A percentile compares a stretch with the other conserved stretches of the same genome.
Conservation (phyloP, 192 early-diverging fungal genomes). For the Gamsiella multidivaricata region DNA sequence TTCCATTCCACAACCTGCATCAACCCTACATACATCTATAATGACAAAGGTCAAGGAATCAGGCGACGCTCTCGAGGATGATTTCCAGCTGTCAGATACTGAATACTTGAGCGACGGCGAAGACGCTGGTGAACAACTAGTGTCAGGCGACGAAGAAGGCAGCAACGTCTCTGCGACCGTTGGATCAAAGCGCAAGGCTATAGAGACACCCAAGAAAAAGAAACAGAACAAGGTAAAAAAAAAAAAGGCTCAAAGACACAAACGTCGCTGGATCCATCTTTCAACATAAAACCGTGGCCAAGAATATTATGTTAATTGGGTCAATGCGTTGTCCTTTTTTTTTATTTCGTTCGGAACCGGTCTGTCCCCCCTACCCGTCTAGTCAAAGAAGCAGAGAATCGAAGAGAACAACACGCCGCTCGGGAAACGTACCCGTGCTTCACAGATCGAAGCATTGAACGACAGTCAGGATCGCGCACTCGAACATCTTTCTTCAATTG, state of each 20-base stretch:
- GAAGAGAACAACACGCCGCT: constrained; percentile 51
- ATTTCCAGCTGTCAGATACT: constrained; percentile 58
- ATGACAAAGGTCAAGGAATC: constrained; percentile 50
- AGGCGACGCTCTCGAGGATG: constrained; percentile 63
- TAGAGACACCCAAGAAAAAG: constrained; percentile 39
- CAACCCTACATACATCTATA: not conserved
- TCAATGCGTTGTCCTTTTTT: too few species aligned
- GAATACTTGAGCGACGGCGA: constrained; percentile 49
- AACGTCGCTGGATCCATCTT: too few species aligned
- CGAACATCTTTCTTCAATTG: constrained; percentile 52
- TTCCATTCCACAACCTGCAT: not conserved
- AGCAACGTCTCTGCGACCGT: constrained; percentile 14
- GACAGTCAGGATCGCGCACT: constrained; percentile 58
- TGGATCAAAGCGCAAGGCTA: constrained; percentile 49
- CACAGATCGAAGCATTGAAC: constrained; percentile 54
- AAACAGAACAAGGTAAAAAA: constrained; percentile 55
- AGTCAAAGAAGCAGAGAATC: constrained; percentile 46
- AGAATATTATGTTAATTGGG: too few species aligned
- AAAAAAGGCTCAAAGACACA: too few species aligned
- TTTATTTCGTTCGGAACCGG: not conserved
- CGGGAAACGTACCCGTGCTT: constrained; percentile 28
- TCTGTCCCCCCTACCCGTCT: too few species aligned
- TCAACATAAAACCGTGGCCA: too few species aligned
- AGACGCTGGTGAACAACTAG: constrained; percentile 28
- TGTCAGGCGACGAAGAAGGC: constrained; percentile 41